Evolutionary conservation across 2,329 filamentous ascomycete species (phyloP), one percentile per base, ranked within the genome.

Genomic region (Penicillium hordei): DNA sequence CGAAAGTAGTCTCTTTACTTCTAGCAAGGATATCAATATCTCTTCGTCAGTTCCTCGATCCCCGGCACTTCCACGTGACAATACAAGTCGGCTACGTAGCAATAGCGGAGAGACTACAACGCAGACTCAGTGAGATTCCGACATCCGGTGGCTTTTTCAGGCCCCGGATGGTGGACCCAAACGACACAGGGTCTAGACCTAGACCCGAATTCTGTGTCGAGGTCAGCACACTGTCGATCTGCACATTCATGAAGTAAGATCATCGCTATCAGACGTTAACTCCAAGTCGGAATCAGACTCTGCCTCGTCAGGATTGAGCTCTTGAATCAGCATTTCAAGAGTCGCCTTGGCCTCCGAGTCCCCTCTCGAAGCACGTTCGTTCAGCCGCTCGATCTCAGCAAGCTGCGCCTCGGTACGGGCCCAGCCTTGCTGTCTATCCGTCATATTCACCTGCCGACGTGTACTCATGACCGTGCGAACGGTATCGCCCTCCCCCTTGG

Each of bases 401-500:
- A 77, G 54, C 45, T 75, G 70, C 29, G 74, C 69, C 45, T 76
- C 74, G 4, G 70, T 75, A 21, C 69, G 69, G n/a, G 69, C 70
- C 72, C 75, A 77, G 27, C 70, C 74, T 19, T 52, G 53, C 43
- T 76, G 57, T 39, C 67, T 69, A 21, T 70, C 71, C 25, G 70
- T 66, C 23, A 74, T 54, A 57, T 68, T 71, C 45, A 70, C 66
- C 10, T 65, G 65, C 9, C 77, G 68, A 39, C 67, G 72, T 21
- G 68, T 61, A 12, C 83, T 82, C 68, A 83, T 81, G 5, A 87
- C 79, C 0, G 86, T 89, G 27, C 75, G 73, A n/a, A 90, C 86
- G 17, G 83, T 75, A 68, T 91, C 89, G 19, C 72, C 79, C 71
- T 91, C 87, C 8, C 86, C 87, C 64, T 81, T 85, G 29, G 80